Evolutionary conservation across 2,329 filamentous ascomycete species (phyloP), one percentile per base, ranked within the genome.

Genomic region (Sclerotinia minor): DNA sequence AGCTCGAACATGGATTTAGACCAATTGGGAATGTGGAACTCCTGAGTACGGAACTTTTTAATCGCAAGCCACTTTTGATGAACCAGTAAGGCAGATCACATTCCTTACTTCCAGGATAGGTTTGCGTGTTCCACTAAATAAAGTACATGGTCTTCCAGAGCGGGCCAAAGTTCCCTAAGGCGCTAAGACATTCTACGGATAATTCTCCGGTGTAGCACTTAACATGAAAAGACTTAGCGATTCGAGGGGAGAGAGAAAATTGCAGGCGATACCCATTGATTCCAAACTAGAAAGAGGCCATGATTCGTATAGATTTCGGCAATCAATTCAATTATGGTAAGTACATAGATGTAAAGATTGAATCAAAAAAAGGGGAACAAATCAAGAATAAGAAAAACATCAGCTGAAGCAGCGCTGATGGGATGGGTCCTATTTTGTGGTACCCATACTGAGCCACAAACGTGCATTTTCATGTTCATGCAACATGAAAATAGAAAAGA

Each of bases 381-480:
- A 53, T 32, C 24, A 53, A 19, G 29, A 21, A 38, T 21, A 60
- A n/a, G 17, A 29, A 15, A 8, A 9, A 5, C 5, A 49, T 61
- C 29, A 38, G 58, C 29, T 50, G 24, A 61, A 38, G 52, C 19
- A 19, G 54, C 54, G 6, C 7, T 47, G 26, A 35, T 47, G 26
- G 21, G 29, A 38, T 61, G 3, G 3, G 2, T 29, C 29, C 35
- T 8, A 35, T 35, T 35, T 32, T 47, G 19, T 49, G 58, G 44
- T 32, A n/a, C 41, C 15, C 35, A 26, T 21, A 1, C 29, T 50
- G 58, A 61, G 58, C 44, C 58, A 61, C 58, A 50, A 61, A 61
- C 44, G 58, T 61, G 58, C 58, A 24, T 61, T 60, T 60, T 60
- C 41, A 47, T 60, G 55, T 60, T 60, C 41, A 47, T 60, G 55